Conservation (phyloP, 164 flowering plant genomes). For the Kalanchoe fedtschenkoi region DNA sequence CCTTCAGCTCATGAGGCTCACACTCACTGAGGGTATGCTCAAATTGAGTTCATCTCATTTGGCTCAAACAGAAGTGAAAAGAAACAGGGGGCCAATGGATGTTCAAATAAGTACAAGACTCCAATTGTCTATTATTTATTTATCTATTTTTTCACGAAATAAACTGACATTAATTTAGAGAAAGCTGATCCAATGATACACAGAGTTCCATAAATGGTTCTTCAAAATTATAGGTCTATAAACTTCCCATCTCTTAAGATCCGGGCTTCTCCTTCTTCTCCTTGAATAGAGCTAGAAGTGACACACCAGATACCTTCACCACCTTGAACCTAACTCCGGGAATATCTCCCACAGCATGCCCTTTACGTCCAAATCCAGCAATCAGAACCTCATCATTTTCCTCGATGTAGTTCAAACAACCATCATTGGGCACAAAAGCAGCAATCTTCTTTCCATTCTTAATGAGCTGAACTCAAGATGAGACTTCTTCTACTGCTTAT, state of each 20-base stretch:
- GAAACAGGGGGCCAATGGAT: too few species aligned
- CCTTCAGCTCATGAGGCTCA: too few species aligned
- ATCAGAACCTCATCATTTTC: slow-evolving; percentile 78
- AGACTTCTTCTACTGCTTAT: slow-evolving; percentile 67
- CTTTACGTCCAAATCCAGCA: slow-evolving; percentile 77
- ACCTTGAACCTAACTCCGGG: slow-evolving; percentile 79
- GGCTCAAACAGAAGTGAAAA: too few species aligned
- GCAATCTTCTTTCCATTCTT: slow-evolving; percentile 64
- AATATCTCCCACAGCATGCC: slow-evolving; percentile 80
- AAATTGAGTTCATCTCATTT: too few species aligned
- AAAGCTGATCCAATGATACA: too few species aligned
- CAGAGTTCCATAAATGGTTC: neutral
- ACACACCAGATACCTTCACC: slow-evolving; percentile 72
- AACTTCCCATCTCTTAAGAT: slow-evolving; percentile 23
- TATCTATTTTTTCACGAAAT: too few species aligned
- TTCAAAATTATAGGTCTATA: neutral
- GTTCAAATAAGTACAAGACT: too few species aligned
- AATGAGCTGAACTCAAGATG: slow-evolving; percentile 67
- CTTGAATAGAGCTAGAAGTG: slow-evolving; percentile 70
- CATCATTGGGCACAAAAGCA: neutral
- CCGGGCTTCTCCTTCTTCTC: slow-evolving; percentile 83
- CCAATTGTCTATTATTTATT: too few species aligned
- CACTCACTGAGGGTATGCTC: too few species aligned
- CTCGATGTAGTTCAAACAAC: slow-evolving; percentile 44
- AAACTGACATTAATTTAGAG: neutral